Percentiles rank a stretch among this genome's conserved stretches.
These are phyloP conservation scores for Geranomyces variabilis DNA, from an alignment of 192 early-diverging fungal genomes.

Conservation along the genomic window DNA sequence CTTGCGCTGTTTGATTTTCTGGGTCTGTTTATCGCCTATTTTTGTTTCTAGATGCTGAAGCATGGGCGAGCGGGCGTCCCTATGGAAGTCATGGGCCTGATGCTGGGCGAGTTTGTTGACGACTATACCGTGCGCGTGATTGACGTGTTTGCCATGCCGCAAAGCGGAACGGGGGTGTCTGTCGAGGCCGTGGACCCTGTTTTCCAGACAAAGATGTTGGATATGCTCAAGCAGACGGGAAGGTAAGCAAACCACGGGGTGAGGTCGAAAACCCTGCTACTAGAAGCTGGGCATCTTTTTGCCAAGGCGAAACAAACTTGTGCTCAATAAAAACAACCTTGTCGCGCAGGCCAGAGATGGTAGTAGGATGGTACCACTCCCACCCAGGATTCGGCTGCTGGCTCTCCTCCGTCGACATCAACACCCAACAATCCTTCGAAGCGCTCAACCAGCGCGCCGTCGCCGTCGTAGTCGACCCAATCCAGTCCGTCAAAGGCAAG, in stretches of 20 bases:
- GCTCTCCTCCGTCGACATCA: slow-evolving; percentile 98
- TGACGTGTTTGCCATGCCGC: slow-evolving; percentile 99
- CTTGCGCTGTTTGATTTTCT: background rate
- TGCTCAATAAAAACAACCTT: background rate
- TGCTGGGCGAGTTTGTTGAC: slow-evolving; percentile 99
- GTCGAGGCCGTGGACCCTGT: slow-evolving; percentile 99
- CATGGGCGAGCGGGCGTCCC: slow-evolving; percentile 94
- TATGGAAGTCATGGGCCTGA: slow-evolving; percentile 99
- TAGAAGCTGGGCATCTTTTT: background rate
- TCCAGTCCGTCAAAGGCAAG: slow-evolving; percentile 99
- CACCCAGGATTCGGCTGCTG: slow-evolving; percentile 99
- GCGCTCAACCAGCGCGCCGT: slow-evolving; percentile 90
- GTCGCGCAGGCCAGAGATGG: slow-evolving; percentile 84
- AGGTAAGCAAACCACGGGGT: slow-evolving; percentile 52
- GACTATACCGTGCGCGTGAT: slow-evolving; percentile 99
- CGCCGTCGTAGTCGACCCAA: slow-evolving; percentile 98
- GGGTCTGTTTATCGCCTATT: background rate
- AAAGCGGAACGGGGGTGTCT: slow-evolving; percentile 97
- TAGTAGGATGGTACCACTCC: slow-evolving; percentile 99
- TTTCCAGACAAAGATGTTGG: slow-evolving; percentile 99
- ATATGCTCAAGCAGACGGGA: slow-evolving; percentile 99
- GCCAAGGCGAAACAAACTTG: no score
- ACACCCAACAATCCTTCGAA: slow-evolving; percentile 98
- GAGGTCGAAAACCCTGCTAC: background rate
- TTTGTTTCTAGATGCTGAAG: slow-evolving; percentile 34